Conservation (phyloP, 2,329 filamentous ascomycete species). For the Lanzia echinophila region DNA sequence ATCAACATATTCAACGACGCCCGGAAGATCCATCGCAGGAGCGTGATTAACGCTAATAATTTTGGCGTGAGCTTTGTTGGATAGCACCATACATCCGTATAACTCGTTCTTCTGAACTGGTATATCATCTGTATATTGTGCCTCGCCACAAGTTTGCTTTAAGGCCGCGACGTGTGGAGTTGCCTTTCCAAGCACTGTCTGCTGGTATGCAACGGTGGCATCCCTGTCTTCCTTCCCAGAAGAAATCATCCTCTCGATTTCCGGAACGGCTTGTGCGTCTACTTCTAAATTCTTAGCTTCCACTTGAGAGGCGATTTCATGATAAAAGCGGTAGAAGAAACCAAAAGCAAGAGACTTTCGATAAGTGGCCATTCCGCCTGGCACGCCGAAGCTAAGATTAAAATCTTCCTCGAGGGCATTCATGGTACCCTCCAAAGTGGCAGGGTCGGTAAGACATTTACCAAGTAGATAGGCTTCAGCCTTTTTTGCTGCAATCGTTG, state of each 20-base stretch:
- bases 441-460: slow-evolving; percentile 70
- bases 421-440: slow-evolving; percentile 86
- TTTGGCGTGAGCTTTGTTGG: slow-evolving; percentile 81
- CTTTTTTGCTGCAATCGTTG: slow-evolving; percentile 78
- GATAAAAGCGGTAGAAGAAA: slow-evolving; percentile 97
- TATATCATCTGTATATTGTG: slow-evolving; percentile 95
- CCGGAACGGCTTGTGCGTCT: slow-evolving; percentile 70
- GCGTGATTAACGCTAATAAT: slow-evolving; percentile 70
- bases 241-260: slow-evolving; percentile 82
- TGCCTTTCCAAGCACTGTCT: slow-evolving; percentile 79
- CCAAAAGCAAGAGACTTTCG: slow-evolving; percentile 82
- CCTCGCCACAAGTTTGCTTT: slow-evolving; percentile 90
- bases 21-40: slow-evolving; percentile 73
- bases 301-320: slow-evolving; percentile 69
- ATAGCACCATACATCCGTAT: slow-evolving; percentile 80
- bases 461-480: slow-evolving; percentile 69
- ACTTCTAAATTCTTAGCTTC: slow-evolving; percentile 42
- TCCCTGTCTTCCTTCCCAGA: slow-evolving; percentile 71
- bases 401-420: slow-evolving; percentile 85
- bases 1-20: slow-evolving; percentile 79
- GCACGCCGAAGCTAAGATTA: slow-evolving; percentile 80
- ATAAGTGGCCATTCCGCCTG: slow-evolving; percentile 96
- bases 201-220: slow-evolving; percentile 68
- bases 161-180: slow-evolving; percentile 82
- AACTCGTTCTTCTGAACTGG: slow-evolving; percentile 81